Evolutionary conservation across 2,329 filamentous ascomycete species (phyloP), one percentile per base, ranked within the genome.

Genomic region (Colletotrichum theobromicola): DNA sequence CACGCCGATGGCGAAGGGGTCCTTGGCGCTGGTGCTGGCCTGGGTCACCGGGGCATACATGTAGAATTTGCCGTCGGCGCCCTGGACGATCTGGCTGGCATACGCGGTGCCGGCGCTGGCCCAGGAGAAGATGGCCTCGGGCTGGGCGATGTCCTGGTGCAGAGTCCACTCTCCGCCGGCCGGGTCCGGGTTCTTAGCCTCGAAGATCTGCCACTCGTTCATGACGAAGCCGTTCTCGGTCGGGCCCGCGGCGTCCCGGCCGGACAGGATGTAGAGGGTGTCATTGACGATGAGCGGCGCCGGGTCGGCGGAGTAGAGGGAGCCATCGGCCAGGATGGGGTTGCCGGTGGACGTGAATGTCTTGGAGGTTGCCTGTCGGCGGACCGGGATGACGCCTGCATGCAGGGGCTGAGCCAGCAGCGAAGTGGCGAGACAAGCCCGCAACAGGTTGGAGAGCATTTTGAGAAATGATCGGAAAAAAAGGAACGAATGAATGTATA

Each of bases 1-100:
- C 2, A 85, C 84, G 0, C 84, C 84, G 13, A 85, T 85, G 2
- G 80, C 82, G 75, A 85, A 85, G 2, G 79, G 76, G 24, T 84
- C 84, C 12, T 78, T 67, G 4, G 79, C 79, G n/a, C 76, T 76
- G 8, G 77, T 74, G 32, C 77, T 74, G 12, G 77, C 72, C 74
- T 84, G 77, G 0, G 79, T 80, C 4, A 84, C 82, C 1, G 83
- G 82, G 0, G 83, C 80, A 58, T 84, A 85, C 1, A 84, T 77
- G 72, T 85, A 85, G 64, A 83, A 85, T 18, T 78, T 80, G 5
- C 81, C 82, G 24, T 85, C 78, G 1, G 71, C 65, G 2, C 83
- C 82, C 37, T 78, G 79, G 7, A 85, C 82, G 24, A 84, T 79
- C 67, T 85, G 84, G 2, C 80, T 79, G 8, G 84, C 83, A 70